phyloP scores from a whole-genome alignment of 805 yeast species.

The Metschnikowia peoriensis region DNA sequence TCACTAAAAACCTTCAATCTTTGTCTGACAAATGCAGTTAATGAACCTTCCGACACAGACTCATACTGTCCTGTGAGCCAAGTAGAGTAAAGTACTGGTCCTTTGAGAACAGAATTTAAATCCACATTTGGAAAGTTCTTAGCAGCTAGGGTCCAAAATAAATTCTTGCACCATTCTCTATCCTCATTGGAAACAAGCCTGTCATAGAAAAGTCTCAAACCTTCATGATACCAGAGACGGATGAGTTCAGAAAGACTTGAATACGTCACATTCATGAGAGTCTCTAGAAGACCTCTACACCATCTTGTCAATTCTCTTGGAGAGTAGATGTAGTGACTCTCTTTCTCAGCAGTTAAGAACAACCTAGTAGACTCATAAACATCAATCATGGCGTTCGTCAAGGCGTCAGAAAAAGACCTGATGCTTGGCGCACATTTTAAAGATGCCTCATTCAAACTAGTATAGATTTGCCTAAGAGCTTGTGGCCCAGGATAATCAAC shows the following conservation, averaged over 20 bases:
- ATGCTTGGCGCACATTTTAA: conserved; percentile 61
- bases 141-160: conserved; percentile 30
- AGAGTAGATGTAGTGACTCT: conserved; percentile 69
- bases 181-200: conserved; percentile 53
- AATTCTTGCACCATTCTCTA: conserved; percentile 45
- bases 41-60: conserved; percentile 48
- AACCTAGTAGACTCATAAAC: conserved; percentile 50
- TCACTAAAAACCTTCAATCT: conserved; percentile 71
- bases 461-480: conserved; percentile 69
- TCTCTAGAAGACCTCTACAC: conserved; percentile 69
- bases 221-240: conserved; percentile 80
- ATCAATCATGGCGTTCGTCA: conserved; percentile 66
- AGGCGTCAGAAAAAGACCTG: conserved; percentile 47
- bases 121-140: conserved; percentile 49
- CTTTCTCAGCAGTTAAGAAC: conserved; percentile 36
- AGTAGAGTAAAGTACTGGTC: conserved; percentile 65
- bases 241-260: conserved; percentile 42
- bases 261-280: conserved; percentile 37
- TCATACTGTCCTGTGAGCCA: conserved; percentile 71
- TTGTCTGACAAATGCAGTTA: conserved; percentile 56
- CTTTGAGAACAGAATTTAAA: conserved; percentile 29
- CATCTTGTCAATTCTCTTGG: conserved; percentile 92
- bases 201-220: conserved; percentile 72
- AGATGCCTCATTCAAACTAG: conserved; percentile 52
- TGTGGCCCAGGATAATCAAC: conserved; percentile 72